Conservation (phyloP, 345 rosid genomes). For the Aegle marmelos region DNA sequence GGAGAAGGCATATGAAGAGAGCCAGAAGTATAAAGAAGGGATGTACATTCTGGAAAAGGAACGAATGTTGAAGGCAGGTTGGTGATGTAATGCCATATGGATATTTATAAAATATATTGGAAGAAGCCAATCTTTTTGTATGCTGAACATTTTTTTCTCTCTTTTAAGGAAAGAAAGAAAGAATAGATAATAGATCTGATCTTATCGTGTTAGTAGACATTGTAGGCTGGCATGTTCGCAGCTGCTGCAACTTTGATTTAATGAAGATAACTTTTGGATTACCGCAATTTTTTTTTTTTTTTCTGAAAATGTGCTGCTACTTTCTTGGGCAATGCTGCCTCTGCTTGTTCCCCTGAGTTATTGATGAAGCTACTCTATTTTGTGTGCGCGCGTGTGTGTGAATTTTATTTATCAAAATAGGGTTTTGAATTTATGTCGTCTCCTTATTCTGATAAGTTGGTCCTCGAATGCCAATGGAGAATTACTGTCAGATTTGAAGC, state of each 20-base stretch:
- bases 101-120: background rate
- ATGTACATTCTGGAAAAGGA: constrained; percentile 44
- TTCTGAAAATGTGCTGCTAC: background rate
- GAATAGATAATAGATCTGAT: background rate
- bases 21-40: constrained; percentile 44
- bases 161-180: too few species aligned
- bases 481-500: background rate
- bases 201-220: background rate
- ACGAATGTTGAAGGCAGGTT: constrained; percentile 34
- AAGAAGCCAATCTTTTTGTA: background rate
- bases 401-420: background rate
- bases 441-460: background rate
- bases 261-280: background rate
- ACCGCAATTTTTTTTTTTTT: too few species aligned
- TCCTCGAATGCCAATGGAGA: background rate
- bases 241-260: background rate
- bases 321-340: background rate
- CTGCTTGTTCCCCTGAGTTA: background rate
- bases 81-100: constrained; percentile 33
- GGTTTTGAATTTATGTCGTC: background rate
- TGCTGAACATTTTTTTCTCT: background rate
- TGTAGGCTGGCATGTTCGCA: background rate
- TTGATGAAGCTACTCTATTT: background rate
- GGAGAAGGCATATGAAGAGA: constrained; percentile 48
- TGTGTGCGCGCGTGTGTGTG: too few species aligned